Base-by-base conservation (phyloP, 352 stramenopile species). In the Pythium rishiriense region DNA sequence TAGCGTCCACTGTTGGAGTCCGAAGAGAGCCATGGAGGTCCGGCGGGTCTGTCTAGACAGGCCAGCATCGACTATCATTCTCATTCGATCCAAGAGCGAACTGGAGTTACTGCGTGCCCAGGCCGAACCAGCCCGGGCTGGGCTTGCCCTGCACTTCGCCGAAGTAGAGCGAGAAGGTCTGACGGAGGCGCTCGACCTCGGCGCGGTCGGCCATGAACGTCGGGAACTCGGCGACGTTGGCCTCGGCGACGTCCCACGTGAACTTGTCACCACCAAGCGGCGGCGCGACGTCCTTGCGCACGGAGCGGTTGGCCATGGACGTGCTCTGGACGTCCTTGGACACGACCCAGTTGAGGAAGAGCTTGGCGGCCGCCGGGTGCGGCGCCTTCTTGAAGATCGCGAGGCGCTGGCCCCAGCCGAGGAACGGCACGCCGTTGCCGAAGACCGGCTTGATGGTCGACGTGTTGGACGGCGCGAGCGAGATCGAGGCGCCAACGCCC, bases 371-470 rank as follows among this genome's bases (percentile, higher is more conserved):
- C 1, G 79, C 79, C 4, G 66, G 68, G 52, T 85, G 72, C 56
- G 75, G 81, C 24, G 74, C 74, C 60, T 88, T 82, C 58, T 77
- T 76, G 21, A 89, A 49, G 69, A 87, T 85, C 26, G 76, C 75
- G 33, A 85, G 70, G 63, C 76, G 74, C 62, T 88, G 79, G 28
- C 74, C 74, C 76, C 76, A 87, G 5, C 62, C 39, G 24, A 85
- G 45, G 46, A 71, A 83, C 25, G 75, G 68, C 28, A 67, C 71
- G 28, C 54, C 54, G 2, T 43, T 28, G 17, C 29, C 14, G 24
- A 29, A 22, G 24, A 53, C 42, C 3, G 37, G 37, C 14, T 43
- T 43, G 37, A 43, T 43, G 9, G 37, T 43, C 37, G 37, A 43
- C 14, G 37, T 43, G 37, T 43, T 43, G 37, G 24, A 33, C 19